A percentile compares a stretch with the other conserved stretches of the same genome.
phyloP scores from a whole-genome alignment of 495 filamentous ascomycete species.

The Poronia punctata region DNA sequence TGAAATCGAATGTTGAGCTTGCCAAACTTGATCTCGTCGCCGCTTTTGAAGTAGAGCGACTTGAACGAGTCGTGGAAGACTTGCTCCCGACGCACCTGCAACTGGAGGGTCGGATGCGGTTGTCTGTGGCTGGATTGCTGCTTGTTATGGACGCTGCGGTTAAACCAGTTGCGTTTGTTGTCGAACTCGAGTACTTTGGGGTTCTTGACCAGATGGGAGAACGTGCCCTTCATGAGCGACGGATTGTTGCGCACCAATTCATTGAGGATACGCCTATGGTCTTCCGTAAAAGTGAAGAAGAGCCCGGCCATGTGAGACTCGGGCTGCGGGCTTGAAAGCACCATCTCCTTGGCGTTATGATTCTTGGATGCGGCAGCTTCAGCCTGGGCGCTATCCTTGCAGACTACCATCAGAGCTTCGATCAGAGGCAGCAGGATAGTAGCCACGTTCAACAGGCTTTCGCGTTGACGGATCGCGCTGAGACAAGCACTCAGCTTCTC shows the following conservation, averaged over 20 bases:
- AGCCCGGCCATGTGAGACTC: constrained; percentile 79
- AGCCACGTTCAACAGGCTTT: constrained; percentile 93
- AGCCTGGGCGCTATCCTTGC: constrained; percentile 87
- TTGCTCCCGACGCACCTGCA: constrained; percentile 84
- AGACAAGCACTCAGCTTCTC: constrained; percentile 89
- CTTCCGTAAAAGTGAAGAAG: constrained; percentile 98
- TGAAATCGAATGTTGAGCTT: constrained; percentile 97
- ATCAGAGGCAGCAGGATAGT: constrained; percentile 91
- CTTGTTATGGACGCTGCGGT: constrained; percentile 78
- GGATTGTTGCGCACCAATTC: constrained; percentile 95
- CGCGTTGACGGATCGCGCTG: constrained; percentile 76
- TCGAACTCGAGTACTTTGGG: constrained; percentile 98
- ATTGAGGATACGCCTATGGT: constrained; percentile 96
- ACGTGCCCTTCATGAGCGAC: constrained; percentile 96
- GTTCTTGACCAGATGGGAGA: constrained; percentile 93
- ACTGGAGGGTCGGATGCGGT: constrained; percentile 64
- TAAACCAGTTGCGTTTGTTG: constrained; percentile 99
- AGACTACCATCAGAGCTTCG: constrained; percentile 96
- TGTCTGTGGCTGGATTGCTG: constrained; percentile 51
- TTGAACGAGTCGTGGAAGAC: constrained; percentile 99
- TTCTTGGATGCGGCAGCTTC: constrained; percentile 47
- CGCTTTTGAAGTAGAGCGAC: constrained; percentile 87
- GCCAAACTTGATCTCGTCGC: constrained; percentile 94
- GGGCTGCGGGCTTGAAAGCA: constrained; percentile 67
- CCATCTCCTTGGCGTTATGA: constrained; percentile 55